A percentile compares a stretch with the other conserved stretches of the same genome.
Evolutionary conservation across 2,329 filamentous ascomycete genomes (phyloP).

Genomic region (Paecilomyces sp.): DNA sequence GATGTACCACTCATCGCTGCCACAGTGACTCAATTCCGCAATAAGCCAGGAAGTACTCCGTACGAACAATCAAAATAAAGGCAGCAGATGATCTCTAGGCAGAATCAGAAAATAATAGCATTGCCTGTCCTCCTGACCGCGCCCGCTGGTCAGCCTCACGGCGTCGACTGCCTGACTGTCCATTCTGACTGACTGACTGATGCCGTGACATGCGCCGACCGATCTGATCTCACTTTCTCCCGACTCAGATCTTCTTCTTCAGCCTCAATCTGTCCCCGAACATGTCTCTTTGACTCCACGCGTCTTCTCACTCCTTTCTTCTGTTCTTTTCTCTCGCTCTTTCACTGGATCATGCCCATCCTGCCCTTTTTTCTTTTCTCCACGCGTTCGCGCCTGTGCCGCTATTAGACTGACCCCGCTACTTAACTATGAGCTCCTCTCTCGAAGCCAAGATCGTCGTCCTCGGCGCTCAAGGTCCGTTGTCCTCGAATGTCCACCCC

Average conservation of each 20-base stretch:
- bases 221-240: not conserved
- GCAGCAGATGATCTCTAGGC: not conserved
- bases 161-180: not conserved
- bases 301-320: not conserved
- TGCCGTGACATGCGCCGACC: not conserved
- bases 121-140: not conserved
- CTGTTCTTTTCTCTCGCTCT: not conserved
- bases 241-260: not conserved
- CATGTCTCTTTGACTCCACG: not conserved
- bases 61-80: not conserved
- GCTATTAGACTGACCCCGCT: constrained; percentile 6
- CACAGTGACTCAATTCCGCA: not conserved
- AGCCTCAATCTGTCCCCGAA: not conserved
- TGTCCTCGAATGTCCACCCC: not conserved
- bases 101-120: not conserved
- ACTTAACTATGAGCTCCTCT: constrained; percentile 35
- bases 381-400: constrained; percentile 21
- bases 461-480: constrained; percentile 42
- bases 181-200: not conserved
- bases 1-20: not conserved
- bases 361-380: constrained; percentile 11
- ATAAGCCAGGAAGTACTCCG: not conserved
- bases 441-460: constrained; percentile 49
- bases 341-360: constrained; percentile 23
- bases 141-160: not conserved